Base-by-base conservation (phyloP, 1,284 basidiomycete genomes). In the Apiotrichum porosum region DNA sequence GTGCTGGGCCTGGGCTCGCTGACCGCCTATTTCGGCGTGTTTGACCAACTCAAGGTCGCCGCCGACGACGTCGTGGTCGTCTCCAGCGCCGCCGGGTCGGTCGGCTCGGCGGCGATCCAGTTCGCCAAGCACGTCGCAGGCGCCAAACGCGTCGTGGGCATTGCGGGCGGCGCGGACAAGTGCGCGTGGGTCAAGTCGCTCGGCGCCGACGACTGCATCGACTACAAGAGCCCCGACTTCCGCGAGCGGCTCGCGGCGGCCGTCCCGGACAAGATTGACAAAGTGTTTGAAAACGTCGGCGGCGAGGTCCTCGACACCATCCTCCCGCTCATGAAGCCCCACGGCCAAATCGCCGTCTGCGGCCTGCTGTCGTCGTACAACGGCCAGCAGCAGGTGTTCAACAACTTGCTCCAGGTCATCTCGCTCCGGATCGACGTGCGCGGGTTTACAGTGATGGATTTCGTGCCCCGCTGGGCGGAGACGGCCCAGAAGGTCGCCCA, bases 91-190 rank as follows among this genome's bases (percentile, higher is more conserved):
- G 70, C 68, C 10, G 69, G 66, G 21, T 34, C 10, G 8, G 47
- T 48, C 10, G 54, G 61, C 17, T 54, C 51, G 18, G 42, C 53
- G 19, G 58, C 45, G 12, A 45, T 63, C n/a, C 59, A 64, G 45
- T 52, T 59, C 37, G 58, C 59, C 19, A 61, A 64, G 41, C 54
- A 60, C 14, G 40, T 72, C 32, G 51, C 67, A 26, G 72, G 70
- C 10, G 43, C 35, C 23, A 46, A 50, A 40, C 62, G 65, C 24
- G 74, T 76, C 45, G 62, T 76, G 46, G 75, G 71, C 21, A 69
- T 76, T 32, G 75, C 75, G 3, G 75, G 75, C 30, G 68, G 68
- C 2, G 53, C 61, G 12, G 68, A 72, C 22, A 77, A 77, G 62
- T 74, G 72, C 53, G 45, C 55, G 0, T 59, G 68, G 40, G 67